Evolutionary conservation across 208 protist species (phyloP).

Genomic region (Leishmania arabica): DNA sequence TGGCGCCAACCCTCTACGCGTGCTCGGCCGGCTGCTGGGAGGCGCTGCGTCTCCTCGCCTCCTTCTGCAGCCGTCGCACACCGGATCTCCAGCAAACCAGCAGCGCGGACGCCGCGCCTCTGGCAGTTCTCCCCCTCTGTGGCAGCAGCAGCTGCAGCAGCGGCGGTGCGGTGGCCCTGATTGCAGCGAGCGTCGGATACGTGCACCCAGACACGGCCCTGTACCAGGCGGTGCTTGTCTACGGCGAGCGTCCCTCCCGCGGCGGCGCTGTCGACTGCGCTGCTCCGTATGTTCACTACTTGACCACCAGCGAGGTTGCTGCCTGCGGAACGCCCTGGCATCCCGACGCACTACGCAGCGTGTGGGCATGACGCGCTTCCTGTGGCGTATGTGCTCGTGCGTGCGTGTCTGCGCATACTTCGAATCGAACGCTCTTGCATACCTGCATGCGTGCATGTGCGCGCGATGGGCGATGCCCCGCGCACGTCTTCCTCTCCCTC

Average conservation of each 20-base stretch:
- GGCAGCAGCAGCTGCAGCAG: neutral
- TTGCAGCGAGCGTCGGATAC: neutral
- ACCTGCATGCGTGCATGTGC: neutral
- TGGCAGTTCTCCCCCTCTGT: slow-evolving; percentile 4
- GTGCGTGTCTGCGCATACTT: neutral
- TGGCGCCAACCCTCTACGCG: neutral
- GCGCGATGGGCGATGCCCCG: neutral
- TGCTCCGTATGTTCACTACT: neutral
- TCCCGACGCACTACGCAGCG: neutral
- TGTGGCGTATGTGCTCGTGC: neutral
- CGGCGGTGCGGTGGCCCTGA: slow-evolving; percentile 1
- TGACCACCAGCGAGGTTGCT: neutral
- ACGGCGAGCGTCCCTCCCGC: neutral
- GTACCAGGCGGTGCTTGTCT: neutral
- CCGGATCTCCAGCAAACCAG: neutral
- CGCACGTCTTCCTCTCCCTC: neutral
- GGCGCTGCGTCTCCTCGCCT: slow-evolving; percentile 1
- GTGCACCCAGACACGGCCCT: neutral
- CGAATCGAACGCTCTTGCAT: neutral
- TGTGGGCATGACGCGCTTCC: neutral
- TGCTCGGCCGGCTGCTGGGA: neutral
- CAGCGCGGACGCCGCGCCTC: neutral
- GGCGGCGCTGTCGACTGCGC: neutral
- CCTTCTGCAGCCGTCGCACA: neutral
- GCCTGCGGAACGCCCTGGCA: slow-evolving; percentile 5